Base-by-base conservation (phyloP, 2,329 filamentous ascomycete species). In the Alternaria solani region DNA sequence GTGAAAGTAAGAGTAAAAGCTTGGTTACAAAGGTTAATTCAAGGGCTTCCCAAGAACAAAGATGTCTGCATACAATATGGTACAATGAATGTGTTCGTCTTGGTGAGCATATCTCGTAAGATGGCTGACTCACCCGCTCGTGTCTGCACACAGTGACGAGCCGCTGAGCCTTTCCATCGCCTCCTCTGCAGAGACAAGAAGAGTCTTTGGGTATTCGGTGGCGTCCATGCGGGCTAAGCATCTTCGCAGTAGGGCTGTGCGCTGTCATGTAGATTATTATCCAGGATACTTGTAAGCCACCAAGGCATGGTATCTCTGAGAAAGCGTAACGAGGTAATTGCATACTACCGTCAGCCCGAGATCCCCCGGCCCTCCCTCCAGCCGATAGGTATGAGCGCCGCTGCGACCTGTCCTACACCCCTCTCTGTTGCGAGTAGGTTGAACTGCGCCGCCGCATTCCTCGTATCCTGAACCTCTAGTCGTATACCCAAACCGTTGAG, bases 361-460 rank as follows among this genome's bases (percentile, higher is more conserved):
- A 47, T 46, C 69, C 61, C 64, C 44, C 67, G 60, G 7, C 51
- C 66, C 59, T 92, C 90, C 70, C 84, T 87, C 92, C 92, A 96
- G 2, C 93, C 93, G 54, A 95, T 85, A 0, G 94, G 94, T 78
- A 98, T 87, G 79, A 99, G 77, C 9, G 93, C 94, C 2, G 93
- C 94, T 28, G 93, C 94, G 63, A 98, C 89, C 71, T 94, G 90
- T 20, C 88, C 85, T 6, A 95, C 88, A 1, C 95, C 94, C 52
- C 95, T 84, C 81, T 99, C 95, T 18, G 93, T 98, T n/a, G 93
- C 94, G 55, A 99, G 81, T 72, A 99, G 77, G 75, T 99, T 99
- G 79, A 95, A 99, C 77, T 97, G 93, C 34, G 94, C 91, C 1
- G 94, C 92, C 8, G 95, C 95, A 79, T 98, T 98, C 64, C 93